These are phyloP conservation scores for Setaria viridis DNA, from an alignment of 202 grass and related monocot species.

Conservation along the genomic window DNA sequence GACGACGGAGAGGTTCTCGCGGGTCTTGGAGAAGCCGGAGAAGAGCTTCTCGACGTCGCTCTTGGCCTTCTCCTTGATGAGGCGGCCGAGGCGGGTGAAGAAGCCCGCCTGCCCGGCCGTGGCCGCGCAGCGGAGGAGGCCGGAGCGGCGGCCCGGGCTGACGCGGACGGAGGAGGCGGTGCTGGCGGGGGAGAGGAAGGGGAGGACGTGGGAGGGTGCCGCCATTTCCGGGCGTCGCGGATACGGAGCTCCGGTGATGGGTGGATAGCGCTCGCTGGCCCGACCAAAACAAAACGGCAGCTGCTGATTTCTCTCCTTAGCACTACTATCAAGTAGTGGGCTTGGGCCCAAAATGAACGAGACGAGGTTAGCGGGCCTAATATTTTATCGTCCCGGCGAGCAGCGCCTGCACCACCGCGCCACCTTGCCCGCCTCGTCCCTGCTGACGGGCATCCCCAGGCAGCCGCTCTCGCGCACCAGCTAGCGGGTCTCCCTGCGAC, in stretches of 20 bases:
- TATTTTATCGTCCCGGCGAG: neutral
- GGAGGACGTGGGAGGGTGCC: slow-evolving; percentile 60
- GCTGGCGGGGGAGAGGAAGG: slow-evolving; percentile 52
- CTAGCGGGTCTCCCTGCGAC: too few relatives aligned
- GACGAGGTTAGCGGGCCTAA: neutral
- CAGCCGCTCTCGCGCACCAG: too few relatives aligned
- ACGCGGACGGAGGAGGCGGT: slow-evolving; percentile 21
- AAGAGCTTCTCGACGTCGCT: slow-evolving; percentile 98
- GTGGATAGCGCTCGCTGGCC: slow-evolving; percentile 35
- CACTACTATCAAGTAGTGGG: neutral
- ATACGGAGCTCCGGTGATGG: slow-evolving; percentile 28
- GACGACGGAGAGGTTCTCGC: slow-evolving; percentile 91
- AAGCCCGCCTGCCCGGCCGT: slow-evolving; percentile 87
- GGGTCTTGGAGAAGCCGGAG: slow-evolving; percentile 97
- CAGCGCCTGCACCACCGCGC: too few relatives aligned
- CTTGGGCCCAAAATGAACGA: neutral
- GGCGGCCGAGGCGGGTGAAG: slow-evolving; percentile 87
- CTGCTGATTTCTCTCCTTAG: neutral
- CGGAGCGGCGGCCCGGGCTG: neutral
- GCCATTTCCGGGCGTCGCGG: slow-evolving; percentile 45
- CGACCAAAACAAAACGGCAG: neutral
- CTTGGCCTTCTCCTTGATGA: slow-evolving; percentile 98
- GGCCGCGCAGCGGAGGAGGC: slow-evolving; percentile 54
- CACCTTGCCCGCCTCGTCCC: too few relatives aligned
- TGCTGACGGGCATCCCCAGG: neutral